Evolutionary conservation across 805 yeast genomes (phyloP), one percentile per base, ranked within the genome.

Genomic region (Candida xyloterini): DNA sequence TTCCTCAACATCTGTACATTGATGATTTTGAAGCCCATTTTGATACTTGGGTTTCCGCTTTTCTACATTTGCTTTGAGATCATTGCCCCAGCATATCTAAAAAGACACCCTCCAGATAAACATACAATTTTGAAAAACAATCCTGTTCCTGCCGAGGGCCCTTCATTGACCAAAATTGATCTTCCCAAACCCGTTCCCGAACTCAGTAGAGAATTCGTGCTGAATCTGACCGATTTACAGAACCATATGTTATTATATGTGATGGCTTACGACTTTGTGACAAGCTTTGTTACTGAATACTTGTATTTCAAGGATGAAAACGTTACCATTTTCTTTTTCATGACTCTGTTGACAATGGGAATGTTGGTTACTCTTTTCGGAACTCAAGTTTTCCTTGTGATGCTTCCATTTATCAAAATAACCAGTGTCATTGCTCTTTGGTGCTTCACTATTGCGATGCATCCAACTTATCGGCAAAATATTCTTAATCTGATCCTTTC

Each of bases 191-290:
- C 95, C 0, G 84, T 81, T 7, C 84, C 90, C 4, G 88, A 87
- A 58, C 68, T 84, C 35, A 80, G 90, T 23, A 69, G 84, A 40
- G 95, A 88, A 56, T 88, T 87, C 55, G 61, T 82, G 15, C 56
- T 87, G 41, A 88, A 88, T 56, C 66, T 85, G 52, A 85, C 95
- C 1, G 96, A 88, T 64, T 66, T 87, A 43, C 96, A 88, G 55
- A 88, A 88, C 56, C 82, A 79, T 53, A 81, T 84, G 86, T 55
- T 80, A 22, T 53, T 79, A 10, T 86, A 81, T 57, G 79, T 83
- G 8, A 58, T 65, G 10, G 62, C 68, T 0, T 87, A 80, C 71
- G 91, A 88, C 60, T 68, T 70, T 15, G 35, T 77, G 4, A 65
- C 70, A 15, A 61, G 67, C 50, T 40, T 75, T 30, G 66, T 84